Conservation (phyloP, 306 rosid genomes). For the Cyamopsis tetragonoloba region DNA sequence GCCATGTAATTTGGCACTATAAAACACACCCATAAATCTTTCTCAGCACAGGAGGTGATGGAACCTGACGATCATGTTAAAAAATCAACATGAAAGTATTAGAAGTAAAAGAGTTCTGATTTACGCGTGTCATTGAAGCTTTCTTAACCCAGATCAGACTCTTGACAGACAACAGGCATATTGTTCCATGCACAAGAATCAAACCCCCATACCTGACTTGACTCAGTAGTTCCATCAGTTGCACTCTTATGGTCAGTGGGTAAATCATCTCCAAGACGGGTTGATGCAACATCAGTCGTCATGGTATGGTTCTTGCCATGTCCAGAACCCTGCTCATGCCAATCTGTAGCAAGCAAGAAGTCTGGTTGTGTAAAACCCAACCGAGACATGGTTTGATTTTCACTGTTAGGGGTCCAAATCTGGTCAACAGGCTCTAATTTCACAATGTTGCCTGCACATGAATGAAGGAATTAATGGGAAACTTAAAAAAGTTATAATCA, state of each 20-base stretch:
- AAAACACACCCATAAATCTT: constrained; percentile 35
- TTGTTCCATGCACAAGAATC: constrained; percentile 56
- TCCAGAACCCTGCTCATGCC: constrained; percentile 52
- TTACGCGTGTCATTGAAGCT: constrained; percentile 32
- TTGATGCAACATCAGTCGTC: constrained; percentile 32
- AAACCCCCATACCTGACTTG: constrained; percentile 48
- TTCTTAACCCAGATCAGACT: constrained; percentile 51
- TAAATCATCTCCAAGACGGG: constrained; percentile 51
- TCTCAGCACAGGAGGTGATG: constrained; percentile 13
- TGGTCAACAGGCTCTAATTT: constrained; percentile 54
- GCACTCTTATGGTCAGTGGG: constrained; percentile 43
- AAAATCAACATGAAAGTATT: constrained; percentile 33
- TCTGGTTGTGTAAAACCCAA: constrained; percentile 47
- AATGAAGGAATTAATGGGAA: not conserved
- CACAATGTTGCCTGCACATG: constrained; percentile 51
- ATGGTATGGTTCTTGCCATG: constrained; percentile 29
- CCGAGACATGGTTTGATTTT: constrained; percentile 33
- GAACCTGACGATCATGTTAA: constrained; percentile 14
- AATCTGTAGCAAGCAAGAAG: constrained; percentile 58
- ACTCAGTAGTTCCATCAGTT: constrained; percentile 38
- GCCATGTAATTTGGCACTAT: constrained; percentile 20
- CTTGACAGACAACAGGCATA: constrained; percentile 58
- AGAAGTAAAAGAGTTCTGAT: constrained; percentile 24
- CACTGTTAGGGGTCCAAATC: constrained; percentile 42
- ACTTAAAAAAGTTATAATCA: not conserved